Conservation (phyloP, 164 flowering plant species). For the Buxus sempervirens region DNA sequence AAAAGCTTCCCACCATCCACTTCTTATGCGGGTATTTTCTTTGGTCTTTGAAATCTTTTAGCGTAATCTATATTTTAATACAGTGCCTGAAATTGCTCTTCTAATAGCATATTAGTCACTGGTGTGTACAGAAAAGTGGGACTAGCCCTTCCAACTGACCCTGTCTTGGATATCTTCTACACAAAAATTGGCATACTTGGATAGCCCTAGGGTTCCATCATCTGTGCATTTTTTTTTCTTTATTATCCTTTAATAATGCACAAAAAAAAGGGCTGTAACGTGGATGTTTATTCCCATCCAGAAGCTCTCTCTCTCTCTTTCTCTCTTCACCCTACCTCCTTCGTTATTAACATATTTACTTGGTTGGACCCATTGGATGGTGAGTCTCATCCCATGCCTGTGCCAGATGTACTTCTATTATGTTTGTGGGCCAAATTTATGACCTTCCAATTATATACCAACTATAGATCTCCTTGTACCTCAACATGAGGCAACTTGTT, state of each 20-base stretch:
- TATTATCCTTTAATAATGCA: background rate
- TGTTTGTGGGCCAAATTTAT: background rate
- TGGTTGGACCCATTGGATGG: background rate
- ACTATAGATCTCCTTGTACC: background rate
- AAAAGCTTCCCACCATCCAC: conserved; percentile 68
- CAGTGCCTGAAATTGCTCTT: background rate
- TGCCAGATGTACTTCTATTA: background rate
- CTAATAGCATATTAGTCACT: conserved; percentile 2
- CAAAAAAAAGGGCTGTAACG: background rate
- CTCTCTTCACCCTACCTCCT: too few relatives aligned
- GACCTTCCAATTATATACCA: background rate
- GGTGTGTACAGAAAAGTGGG: background rate
- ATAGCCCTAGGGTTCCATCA: background rate
- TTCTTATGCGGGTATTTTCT: conserved; percentile 67
- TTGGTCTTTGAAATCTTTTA: conserved; percentile 5
- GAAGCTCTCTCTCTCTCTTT: too few relatives aligned
- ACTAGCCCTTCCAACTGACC: background rate
- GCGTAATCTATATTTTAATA: background rate
- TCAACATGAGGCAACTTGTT: background rate
- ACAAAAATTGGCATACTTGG: too few relatives aligned
- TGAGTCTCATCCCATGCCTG: background rate
- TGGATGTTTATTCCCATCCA: background rate
- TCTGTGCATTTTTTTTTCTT: background rate
- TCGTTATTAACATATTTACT: background rate
- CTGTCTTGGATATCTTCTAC: background rate